phyloP scores from a whole-genome alignment of 306 rosid genomes.

The Dalbergia cultrata region DNA sequence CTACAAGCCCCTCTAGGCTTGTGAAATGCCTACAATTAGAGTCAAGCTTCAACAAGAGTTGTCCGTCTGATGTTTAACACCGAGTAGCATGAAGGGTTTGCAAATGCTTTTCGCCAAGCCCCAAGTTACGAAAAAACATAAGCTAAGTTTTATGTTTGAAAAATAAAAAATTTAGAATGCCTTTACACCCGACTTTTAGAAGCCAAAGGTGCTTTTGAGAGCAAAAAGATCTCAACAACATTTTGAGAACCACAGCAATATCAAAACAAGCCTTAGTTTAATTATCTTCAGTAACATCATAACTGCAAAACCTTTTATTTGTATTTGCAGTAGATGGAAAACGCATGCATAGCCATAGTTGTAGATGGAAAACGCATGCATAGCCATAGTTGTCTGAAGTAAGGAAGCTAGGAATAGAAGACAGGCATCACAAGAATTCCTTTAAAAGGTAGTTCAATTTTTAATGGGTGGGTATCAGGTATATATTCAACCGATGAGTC shows the following conservation, averaged over 20 bases:
- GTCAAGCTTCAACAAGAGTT: too few species aligned
- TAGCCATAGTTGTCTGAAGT: not conserved
- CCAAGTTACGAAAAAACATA: too few species aligned
- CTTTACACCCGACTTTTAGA: too few species aligned
- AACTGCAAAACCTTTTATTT: not conserved
- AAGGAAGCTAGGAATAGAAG: not conserved
- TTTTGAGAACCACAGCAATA: too few species aligned
- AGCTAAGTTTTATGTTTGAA: too few species aligned
- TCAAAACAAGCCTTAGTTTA: not conserved
- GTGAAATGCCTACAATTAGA: not conserved
- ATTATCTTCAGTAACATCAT: not conserved
- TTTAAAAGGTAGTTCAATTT: not conserved
- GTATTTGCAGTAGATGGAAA: slow-evolving; percentile 19
- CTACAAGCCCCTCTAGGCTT: not conserved
- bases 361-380: not conserved
- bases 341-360: not conserved
- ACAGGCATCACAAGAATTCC: not conserved
- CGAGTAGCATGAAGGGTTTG: not conserved
- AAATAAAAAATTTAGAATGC: too few species aligned
- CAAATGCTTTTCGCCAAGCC: too few species aligned
- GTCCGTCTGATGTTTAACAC: not conserved
- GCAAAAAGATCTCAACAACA: too few species aligned
- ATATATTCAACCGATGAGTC: not conserved
- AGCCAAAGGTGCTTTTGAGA: too few species aligned
- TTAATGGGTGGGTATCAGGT: not conserved